Percentiles rank a stretch among this genome's conserved stretches.
phyloP scores from a whole-genome alignment of 495 filamentous ascomycete genomes.

The Aspergillus coremiiformis region DNA sequence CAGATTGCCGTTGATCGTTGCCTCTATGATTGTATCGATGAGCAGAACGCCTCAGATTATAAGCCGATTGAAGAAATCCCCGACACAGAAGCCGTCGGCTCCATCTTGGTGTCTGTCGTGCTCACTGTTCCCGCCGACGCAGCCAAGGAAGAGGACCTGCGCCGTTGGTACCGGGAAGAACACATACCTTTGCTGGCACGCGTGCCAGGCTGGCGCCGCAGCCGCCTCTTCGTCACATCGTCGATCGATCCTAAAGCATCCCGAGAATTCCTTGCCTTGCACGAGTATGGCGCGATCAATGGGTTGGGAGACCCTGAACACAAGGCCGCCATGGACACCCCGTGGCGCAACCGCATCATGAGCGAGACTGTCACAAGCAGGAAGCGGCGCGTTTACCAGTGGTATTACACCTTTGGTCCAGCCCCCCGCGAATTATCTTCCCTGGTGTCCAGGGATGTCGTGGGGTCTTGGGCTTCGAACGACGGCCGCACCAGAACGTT shows the following conservation, averaged over 20 bases:
- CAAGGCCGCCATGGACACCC: slow-evolving; percentile 51
- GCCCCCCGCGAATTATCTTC: slow-evolving; percentile 58
- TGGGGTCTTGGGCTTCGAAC: slow-evolving; percentile 43
- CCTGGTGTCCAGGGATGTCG: slow-evolving; percentile 28
- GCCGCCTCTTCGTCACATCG: slow-evolving; percentile 54
- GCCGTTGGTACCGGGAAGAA: slow-evolving; percentile 64
- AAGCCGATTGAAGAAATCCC: slow-evolving; percentile 48
- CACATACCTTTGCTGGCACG: slow-evolving; percentile 63
- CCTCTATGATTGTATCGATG: slow-evolving; percentile 57
- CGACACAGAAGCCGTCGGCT: slow-evolving; percentile 52
- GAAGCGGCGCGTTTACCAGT: slow-evolving; percentile 52
- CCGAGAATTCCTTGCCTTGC: slow-evolving; percentile 54
- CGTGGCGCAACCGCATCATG: slow-evolving; percentile 49
- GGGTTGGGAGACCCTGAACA: slow-evolving; percentile 57
- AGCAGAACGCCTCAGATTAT: slow-evolving; percentile 46
- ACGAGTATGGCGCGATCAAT: slow-evolving; percentile 62
- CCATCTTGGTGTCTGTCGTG: slow-evolving; percentile 54
- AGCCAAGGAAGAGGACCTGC: slow-evolving; percentile 48
- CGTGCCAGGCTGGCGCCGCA: slow-evolving; percentile 69
- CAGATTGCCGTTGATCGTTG: slow-evolving; percentile 64
- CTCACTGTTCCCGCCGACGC: slow-evolving; percentile 47
- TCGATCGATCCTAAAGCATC: slow-evolving; percentile 42
- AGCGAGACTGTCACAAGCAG: slow-evolving; percentile 49
- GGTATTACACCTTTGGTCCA: slow-evolving; percentile 72
- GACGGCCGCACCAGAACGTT: slow-evolving; percentile 47